A percentile compares a stretch with the other conserved stretches of the same genome.
Conservation (phyloP, 2,329 filamentous ascomycete species). For the Alternaria incomplexa region DNA sequence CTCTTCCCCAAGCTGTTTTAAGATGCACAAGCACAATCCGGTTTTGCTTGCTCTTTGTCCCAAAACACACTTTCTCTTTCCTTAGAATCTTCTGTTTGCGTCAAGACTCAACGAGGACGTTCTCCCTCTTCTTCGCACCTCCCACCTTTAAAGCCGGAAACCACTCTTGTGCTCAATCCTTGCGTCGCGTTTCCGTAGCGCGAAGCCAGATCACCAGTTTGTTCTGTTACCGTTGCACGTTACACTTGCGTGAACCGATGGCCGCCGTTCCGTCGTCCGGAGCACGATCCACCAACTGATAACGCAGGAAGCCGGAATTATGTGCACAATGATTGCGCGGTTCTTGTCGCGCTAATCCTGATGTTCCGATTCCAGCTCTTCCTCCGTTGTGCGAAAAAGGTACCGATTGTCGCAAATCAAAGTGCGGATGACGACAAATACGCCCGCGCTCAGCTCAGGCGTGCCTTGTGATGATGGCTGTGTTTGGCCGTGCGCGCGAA, state of each 20-base stretch:
- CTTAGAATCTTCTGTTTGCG: not conserved
- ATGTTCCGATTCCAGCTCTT: not conserved
- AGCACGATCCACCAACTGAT: conserved; percentile 9
- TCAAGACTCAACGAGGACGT: not conserved
- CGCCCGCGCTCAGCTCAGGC: not conserved
- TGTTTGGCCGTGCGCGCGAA: not conserved
- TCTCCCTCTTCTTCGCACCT: not conserved
- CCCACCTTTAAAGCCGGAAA: not conserved
- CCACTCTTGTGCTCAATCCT: not conserved
- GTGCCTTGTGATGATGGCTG: not conserved
- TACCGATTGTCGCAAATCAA: not conserved
- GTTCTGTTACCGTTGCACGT: not conserved
- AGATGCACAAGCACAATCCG: not conserved
- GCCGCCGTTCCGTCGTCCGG: not conserved
- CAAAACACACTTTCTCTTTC: not conserved
- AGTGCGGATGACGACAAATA: not conserved
- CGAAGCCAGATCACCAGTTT: not conserved
- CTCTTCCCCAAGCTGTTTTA: not conserved
- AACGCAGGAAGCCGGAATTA: conserved; percentile 4
- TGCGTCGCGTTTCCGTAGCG: not conserved
- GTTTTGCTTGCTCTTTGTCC: not conserved
- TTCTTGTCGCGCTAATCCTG: not conserved
- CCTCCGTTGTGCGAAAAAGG: not conserved
- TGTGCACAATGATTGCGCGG: not conserved
- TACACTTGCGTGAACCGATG: conserved; percentile 6